Percentiles rank a stretch among this genome's conserved stretches.
Evolutionary conservation across 2,329 filamentous ascomycete species (phyloP).

Genomic region (Plenodomus biglobosus): DNA sequence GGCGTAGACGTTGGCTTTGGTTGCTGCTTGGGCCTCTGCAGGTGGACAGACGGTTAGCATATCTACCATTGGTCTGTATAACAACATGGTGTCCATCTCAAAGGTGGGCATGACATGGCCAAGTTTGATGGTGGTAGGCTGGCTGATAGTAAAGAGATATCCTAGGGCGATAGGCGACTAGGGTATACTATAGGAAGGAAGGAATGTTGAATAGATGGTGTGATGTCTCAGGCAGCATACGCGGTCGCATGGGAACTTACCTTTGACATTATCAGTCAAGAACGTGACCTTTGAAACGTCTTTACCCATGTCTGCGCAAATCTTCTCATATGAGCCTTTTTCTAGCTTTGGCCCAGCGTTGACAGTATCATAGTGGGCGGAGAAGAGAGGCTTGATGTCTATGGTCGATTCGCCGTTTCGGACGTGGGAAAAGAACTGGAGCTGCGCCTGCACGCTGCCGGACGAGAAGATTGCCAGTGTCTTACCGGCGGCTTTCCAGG

Average conservation of each 20-base stretch:
- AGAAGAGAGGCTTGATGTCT: slow-evolving; percentile 43
- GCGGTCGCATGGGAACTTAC: slow-evolving; percentile 29
- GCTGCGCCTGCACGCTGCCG: slow-evolving; percentile 77
- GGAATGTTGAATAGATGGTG: slow-evolving; percentile 6
- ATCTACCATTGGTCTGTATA: too few relatives aligned
- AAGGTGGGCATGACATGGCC: slow-evolving; percentile 1
- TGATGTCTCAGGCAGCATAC: slow-evolving; percentile 12
- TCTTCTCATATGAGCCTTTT: slow-evolving; percentile 65
- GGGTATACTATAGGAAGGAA: background rate
- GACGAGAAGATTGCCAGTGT: slow-evolving; percentile 77
- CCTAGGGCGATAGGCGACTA: slow-evolving; percentile 16
- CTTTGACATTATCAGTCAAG: slow-evolving; percentile 74
- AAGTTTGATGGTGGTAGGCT: background rate
- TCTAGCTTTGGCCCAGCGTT: slow-evolving; percentile 77
- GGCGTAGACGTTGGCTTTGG: slow-evolving; percentile 46
- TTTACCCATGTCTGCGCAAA: slow-evolving; percentile 54
- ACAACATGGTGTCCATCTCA: slow-evolving; percentile 5
- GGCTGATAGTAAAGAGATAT: background rate
- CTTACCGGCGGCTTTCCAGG: slow-evolving; percentile 60
- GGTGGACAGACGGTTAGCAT: too few relatives aligned
- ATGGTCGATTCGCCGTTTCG: slow-evolving; percentile 43
- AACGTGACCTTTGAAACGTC: slow-evolving; percentile 66
- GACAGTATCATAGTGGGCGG: slow-evolving; percentile 68
- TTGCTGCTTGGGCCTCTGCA: slow-evolving; percentile 52
- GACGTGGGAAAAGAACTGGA: slow-evolving; percentile 71